phyloP scores from a whole-genome alignment of 2,329 filamentous ascomycete genomes.

The Albophoma yamanashiensis region DNA sequence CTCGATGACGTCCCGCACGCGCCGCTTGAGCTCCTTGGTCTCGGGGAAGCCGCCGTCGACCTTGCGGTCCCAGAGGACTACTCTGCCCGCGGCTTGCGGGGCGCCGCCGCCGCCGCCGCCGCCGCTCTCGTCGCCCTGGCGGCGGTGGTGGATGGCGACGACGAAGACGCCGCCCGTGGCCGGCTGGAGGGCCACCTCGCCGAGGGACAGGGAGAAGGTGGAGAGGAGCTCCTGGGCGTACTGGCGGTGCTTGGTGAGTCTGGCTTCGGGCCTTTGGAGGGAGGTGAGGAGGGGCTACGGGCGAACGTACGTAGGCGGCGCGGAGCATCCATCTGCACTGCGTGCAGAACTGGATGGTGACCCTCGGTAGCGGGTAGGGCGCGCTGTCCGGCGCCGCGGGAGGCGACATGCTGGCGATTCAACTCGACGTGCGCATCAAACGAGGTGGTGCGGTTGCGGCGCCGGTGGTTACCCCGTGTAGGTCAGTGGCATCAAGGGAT shows the following conservation, averaged over 20 bases:
- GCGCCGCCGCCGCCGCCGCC: too few relatives aligned
- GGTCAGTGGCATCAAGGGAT: not conserved
- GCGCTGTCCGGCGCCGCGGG: not conserved
- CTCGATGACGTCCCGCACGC: constrained; percentile 72
- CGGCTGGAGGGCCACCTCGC: constrained; percentile 81
- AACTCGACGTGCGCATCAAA: too few relatives aligned
- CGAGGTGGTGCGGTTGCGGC: not conserved
- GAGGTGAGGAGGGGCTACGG: not conserved
- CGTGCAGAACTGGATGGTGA: constrained; percentile 87
- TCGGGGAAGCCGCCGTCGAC: constrained; percentile 84
- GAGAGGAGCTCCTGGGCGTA: constrained; percentile 92
- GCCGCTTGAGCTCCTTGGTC: constrained; percentile 81
- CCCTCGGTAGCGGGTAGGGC: constrained; percentile 40
- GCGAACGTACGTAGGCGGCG: constrained; percentile 59
- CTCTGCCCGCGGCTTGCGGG: constrained; percentile 16
- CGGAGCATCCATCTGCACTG: constrained; percentile 89
- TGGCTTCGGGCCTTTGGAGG: too few relatives aligned
- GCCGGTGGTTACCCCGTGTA: not conserved
- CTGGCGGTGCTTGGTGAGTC: constrained; percentile 28
- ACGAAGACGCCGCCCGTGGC: constrained; percentile 75
- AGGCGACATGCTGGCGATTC: not conserved
- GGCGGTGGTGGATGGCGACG: constrained; percentile 54
- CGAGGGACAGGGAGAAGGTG: constrained; percentile 74
- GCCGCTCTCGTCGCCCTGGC: too few relatives aligned
- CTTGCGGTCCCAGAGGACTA: constrained; percentile 88